Evolutionary conservation across 73 alveolate species (phyloP).

Genomic region (Stentor coeruleus): DNA sequence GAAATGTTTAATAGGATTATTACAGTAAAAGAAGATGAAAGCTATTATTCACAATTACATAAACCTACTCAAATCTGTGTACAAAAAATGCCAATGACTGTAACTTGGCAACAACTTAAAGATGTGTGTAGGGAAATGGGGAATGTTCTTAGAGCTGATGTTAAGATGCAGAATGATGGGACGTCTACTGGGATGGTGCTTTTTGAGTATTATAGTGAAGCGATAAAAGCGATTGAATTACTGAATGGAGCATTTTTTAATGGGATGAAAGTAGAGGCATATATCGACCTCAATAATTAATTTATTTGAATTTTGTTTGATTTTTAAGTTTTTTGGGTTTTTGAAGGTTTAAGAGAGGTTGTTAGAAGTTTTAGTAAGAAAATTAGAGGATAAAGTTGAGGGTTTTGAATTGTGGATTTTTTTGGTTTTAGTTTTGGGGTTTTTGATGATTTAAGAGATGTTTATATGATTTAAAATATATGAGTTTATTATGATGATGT

Average conservation of each 20-base stretch:
- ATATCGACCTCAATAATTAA: neutral
- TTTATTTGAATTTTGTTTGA: too few species aligned
- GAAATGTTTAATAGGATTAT: slow-evolving; percentile 22
- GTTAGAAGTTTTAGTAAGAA: too few species aligned
- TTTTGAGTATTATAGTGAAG: slow-evolving; percentile 33
- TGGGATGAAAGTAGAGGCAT: slow-evolving; percentile 35
- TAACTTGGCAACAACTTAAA: slow-evolving; percentile 30
- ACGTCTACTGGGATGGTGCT: slow-evolving; percentile 37
- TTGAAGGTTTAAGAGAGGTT: too few species aligned
- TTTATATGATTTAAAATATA: too few species aligned
- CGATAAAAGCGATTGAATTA: slow-evolving; percentile 16
- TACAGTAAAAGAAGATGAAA: slow-evolving; percentile 31
- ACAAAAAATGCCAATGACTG: slow-evolving; percentile 35
- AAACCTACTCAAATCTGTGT: slow-evolving; percentile 23
- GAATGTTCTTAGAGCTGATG: slow-evolving; percentile 26
- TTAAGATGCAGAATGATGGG: slow-evolving; percentile 30
- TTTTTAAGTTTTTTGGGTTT: too few species aligned
- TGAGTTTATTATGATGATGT: too few species aligned
- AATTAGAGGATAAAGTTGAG: too few species aligned
- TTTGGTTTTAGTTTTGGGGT: too few species aligned
- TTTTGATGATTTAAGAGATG: too few species aligned
- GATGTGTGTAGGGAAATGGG: slow-evolving; percentile 48
- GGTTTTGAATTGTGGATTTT: too few species aligned
- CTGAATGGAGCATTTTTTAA: slow-evolving; percentile 38
- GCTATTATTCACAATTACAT: neutral